Evolutionary conservation across 306 rosid genomes (phyloP).

Genomic region (Begonia peltatifolia): DNA sequence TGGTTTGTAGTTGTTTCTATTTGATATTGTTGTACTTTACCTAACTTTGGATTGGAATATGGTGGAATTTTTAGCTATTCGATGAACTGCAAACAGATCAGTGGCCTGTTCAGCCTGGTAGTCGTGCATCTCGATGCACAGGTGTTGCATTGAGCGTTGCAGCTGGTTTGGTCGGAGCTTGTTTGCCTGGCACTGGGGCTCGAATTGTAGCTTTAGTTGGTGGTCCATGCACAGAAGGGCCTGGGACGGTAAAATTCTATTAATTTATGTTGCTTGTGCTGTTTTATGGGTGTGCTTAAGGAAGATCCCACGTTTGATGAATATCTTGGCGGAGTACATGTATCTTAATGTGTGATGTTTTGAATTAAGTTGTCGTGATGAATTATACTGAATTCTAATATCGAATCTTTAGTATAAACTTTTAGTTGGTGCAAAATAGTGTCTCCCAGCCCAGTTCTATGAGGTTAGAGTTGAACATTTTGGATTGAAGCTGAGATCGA

Average conservation of each 20-base stretch:
- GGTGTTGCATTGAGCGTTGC: conserved; percentile 94
- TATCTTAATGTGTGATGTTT: no score
- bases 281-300: no score
- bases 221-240: conserved; percentile 98
- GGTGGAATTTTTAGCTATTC: conserved; percentile 37
- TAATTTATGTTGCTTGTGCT: not conserved
- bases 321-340: no score
- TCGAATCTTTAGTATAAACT: no score
- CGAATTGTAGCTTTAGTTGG: conserved; percentile 86
- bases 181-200: conserved; percentile 83
- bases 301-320: no score
- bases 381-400: no score
- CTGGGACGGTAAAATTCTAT: conserved; percentile 58
- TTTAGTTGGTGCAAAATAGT: no score
- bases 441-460: no score
- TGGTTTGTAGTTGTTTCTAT: not conserved
- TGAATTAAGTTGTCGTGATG: no score
- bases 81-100: conserved; percentile 91
- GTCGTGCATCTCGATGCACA: conserved; percentile 64
- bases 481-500: no score
- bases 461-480: no score
- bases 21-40: conserved; percentile 2
- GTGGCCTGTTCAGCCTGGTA: conserved; percentile 77
- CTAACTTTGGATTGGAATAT: conserved; percentile 11
- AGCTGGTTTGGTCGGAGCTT: conserved; percentile 86